Evolutionary conservation across 2,329 filamentous ascomycete genomes (phyloP).

Genomic region (Septoria linicola): DNA sequence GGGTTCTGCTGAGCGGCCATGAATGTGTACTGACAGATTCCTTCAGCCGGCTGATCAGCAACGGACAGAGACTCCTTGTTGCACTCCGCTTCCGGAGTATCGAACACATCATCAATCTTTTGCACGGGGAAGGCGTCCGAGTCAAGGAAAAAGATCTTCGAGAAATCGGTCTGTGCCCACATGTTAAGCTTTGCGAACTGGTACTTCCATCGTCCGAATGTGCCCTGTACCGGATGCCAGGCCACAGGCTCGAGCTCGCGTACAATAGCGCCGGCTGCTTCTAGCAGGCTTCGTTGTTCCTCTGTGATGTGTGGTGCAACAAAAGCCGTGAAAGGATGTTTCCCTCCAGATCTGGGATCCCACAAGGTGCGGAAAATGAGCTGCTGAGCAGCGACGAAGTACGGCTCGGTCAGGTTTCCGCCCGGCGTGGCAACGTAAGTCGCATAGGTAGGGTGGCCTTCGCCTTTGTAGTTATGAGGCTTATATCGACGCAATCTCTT

Average conservation of each 20-base stretch:
- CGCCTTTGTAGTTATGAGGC: constrained; percentile 26
- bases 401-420: constrained; percentile 24
- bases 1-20: constrained; percentile 11
- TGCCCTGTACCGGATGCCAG: constrained; percentile 20
- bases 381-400: constrained; percentile 26
- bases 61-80: constrained; percentile 20
- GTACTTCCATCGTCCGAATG: constrained; percentile 21
- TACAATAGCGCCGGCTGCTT: constrained; percentile 25
- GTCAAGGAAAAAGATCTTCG: constrained; percentile 88
- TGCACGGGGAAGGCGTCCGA: constrained; percentile 58
- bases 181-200: constrained; percentile 88
- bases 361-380: constrained; percentile 25
- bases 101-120: constrained; percentile 26
- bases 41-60: constrained; percentile 20
- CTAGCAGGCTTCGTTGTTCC: constrained; percentile 22
- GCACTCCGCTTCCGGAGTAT: constrained; percentile 17
- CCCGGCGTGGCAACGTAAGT: constrained; percentile 24
- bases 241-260: constrained; percentile 23
- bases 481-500: constrained; percentile 15
- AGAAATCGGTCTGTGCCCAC: constrained; percentile 85
- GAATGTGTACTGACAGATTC: constrained; percentile 24
- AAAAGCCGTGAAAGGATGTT: constrained; percentile 26
- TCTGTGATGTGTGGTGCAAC: constrained; percentile 26
- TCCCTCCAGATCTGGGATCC: constrained; percentile 22
- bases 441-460: constrained; percentile 21